phyloP scores from a whole-genome alignment of 176 grass and related monocot species.

The Otatea glauca region DNA sequence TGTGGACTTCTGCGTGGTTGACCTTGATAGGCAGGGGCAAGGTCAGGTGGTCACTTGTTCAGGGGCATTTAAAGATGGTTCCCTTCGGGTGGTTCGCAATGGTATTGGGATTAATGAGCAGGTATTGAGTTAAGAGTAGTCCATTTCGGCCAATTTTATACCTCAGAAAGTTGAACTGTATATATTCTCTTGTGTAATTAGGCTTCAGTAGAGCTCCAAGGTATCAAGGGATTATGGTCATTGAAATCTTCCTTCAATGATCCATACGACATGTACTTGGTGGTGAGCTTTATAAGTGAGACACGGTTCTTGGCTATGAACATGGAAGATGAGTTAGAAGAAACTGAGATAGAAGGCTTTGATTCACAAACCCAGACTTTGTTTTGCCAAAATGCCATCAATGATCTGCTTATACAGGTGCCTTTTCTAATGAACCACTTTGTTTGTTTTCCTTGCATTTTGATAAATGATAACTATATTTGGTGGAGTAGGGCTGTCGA shows the following conservation, averaged over 20 bases:
- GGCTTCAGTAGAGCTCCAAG: constrained; percentile 97
- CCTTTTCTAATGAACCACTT: constrained; percentile 16
- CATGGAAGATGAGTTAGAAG: constrained; percentile 94
- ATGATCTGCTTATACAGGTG: constrained; percentile 90
- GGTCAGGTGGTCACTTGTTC: constrained; percentile 96
- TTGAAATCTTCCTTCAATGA: constrained; percentile 77
- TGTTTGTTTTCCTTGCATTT: constrained; percentile 18
- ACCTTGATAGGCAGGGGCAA: constrained; percentile 96
- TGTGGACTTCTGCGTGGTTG: constrained; percentile 93
- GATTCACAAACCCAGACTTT: constrained; percentile 87
- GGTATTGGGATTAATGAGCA: constrained; percentile 95
- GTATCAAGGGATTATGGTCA: constrained; percentile 96
- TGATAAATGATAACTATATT: neutral
- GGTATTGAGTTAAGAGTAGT: constrained; percentile 49
- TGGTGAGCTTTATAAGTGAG: constrained; percentile 98
- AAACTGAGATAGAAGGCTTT: constrained; percentile 95
- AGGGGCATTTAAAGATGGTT: constrained; percentile 95
- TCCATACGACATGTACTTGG: constrained; percentile 77
- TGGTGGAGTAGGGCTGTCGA: neutral
- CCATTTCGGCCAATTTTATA: constrained; percentile 10
- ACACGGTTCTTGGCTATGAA: constrained; percentile 96
- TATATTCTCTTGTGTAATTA: constrained; percentile 42
- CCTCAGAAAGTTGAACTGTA: constrained; percentile 32
- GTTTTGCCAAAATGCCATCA: constrained; percentile 91
- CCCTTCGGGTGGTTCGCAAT: constrained; percentile 86